These are phyloP conservation scores for Chenopodium formosanum DNA, from an alignment of 148 eudicot genomes.

Conservation along the genomic window DNA sequence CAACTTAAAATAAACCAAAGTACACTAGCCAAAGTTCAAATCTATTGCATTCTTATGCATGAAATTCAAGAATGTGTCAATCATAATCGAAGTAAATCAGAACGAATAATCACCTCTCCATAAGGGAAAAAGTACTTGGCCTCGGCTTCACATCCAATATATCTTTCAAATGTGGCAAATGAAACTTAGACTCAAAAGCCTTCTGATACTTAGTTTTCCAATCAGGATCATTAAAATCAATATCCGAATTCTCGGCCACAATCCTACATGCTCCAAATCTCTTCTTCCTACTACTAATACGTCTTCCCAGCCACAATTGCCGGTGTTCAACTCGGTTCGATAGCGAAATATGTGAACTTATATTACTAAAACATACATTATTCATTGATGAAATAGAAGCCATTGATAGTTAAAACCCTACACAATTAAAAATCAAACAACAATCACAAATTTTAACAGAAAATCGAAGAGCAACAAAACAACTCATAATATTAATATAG, in stretches of 20 bases:
- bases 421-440: neutral
- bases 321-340: neutral
- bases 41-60: neutral
- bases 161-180: slow-evolving; percentile 47
- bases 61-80: neutral
- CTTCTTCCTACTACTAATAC: slow-evolving; percentile 16
- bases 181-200: slow-evolving; percentile 40
- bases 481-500: neutral
- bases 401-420: slow-evolving; percentile 22
- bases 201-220: slow-evolving; percentile 40
- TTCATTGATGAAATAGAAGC: slow-evolving; percentile 23
- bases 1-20: neutral
- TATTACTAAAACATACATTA: slow-evolving; percentile 19
- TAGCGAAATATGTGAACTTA: slow-evolving; percentile 7
- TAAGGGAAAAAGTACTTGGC: slow-evolving; percentile 48
- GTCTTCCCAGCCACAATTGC: slow-evolving; percentile 19
- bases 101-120: slow-evolving; percentile 37
- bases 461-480: neutral
- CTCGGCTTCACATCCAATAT: slow-evolving; percentile 37
- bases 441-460: slow-evolving; percentile 6
- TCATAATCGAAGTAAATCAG: neutral
- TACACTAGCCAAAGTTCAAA: neutral
- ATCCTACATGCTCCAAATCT: slow-evolving; percentile 22
- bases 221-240: slow-evolving; percentile 43
- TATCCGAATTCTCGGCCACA: slow-evolving; percentile 24